These are phyloP conservation scores for Triglochin maritima DNA, from an alignment of 106 monocot genomes.

Conservation along the genomic window DNA sequence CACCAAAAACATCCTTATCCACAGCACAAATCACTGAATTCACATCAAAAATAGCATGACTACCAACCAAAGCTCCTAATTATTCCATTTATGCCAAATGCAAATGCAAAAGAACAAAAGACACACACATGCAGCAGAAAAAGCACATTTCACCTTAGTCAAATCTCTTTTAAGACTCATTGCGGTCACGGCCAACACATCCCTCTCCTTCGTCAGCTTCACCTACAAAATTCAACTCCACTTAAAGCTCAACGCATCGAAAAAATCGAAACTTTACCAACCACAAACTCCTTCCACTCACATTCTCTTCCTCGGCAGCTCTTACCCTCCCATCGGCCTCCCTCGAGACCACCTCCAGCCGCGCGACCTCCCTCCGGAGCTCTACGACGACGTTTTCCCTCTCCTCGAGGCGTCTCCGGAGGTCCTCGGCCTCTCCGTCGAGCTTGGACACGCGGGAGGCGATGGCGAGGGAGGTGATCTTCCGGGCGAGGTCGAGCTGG, in stretches of 20 bases:
- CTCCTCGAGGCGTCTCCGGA: slow-evolving; percentile 38
- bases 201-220: slow-evolving; percentile 54
- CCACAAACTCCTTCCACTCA: slow-evolving; percentile 11
- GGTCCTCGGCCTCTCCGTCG: slow-evolving; percentile 35
- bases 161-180: slow-evolving; percentile 62
- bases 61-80: background rate
- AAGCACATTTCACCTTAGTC: slow-evolving; percentile 37
- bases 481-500: slow-evolving; percentile 66
- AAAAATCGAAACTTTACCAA: background rate
- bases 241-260: background rate
- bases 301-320: slow-evolving; percentile 49
- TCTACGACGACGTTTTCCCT: slow-evolving; percentile 48
- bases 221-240: slow-evolving; percentile 23
- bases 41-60: background rate
- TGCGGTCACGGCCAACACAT: slow-evolving; percentile 27
- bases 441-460: slow-evolving; percentile 63
- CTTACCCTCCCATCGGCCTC: slow-evolving; percentile 38
- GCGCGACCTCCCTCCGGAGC: slow-evolving; percentile 42
- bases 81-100: background rate
- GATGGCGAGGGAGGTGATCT: slow-evolving; percentile 85
- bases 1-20: background rate
- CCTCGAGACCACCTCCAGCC: slow-evolving; percentile 33
- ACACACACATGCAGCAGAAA: background rate
- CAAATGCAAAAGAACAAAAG: background rate
- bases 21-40: no score